Evolutionary conservation across 2,329 filamentous ascomycete species (phyloP).

Genomic region (Botrytis elliptica): DNA sequence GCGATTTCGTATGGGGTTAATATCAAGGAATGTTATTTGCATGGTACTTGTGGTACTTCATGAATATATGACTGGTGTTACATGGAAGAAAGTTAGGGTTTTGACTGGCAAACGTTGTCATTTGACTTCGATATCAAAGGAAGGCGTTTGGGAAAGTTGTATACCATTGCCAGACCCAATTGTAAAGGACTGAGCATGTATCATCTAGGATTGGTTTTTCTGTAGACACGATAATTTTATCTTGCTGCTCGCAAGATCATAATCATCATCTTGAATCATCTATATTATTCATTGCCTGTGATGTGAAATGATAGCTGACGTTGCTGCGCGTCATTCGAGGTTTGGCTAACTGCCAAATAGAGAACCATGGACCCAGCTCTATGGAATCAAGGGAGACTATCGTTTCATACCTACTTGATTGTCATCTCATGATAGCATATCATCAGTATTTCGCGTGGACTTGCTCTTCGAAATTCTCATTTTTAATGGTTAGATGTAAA

Average conservation of each 20-base stretch:
- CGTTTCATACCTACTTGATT: background rate
- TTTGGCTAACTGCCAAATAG: background rate
- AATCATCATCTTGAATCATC: background rate
- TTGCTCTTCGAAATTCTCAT: too few relatives aligned
- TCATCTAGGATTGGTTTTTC: slow-evolving; percentile 10
- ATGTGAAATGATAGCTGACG: background rate
- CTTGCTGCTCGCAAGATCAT: background rate
- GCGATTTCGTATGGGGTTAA: background rate
- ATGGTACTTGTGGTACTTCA: slow-evolving; percentile 19
- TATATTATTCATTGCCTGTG: background rate
- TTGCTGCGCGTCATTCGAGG: background rate
- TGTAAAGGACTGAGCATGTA: slow-evolving; percentile 15
- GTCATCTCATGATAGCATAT: background rate
- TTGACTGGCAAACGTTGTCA: slow-evolving; percentile 10
- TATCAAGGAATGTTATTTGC: slow-evolving; percentile 14
- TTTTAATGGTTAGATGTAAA: background rate
- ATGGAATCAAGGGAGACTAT: background rate
- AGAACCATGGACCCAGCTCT: background rate
- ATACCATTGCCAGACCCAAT: background rate
- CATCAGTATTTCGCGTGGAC: background rate
- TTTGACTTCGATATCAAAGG: slow-evolving; percentile 15
- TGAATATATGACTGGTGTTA: slow-evolving; percentile 19
- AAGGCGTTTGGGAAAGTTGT: slow-evolving; percentile 15
- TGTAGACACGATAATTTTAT: background rate
- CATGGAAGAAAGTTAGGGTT: slow-evolving; percentile 7